Base-by-base conservation (phyloP, 2,329 filamentous ascomycete species). In the Venturia nashicola region DNA sequence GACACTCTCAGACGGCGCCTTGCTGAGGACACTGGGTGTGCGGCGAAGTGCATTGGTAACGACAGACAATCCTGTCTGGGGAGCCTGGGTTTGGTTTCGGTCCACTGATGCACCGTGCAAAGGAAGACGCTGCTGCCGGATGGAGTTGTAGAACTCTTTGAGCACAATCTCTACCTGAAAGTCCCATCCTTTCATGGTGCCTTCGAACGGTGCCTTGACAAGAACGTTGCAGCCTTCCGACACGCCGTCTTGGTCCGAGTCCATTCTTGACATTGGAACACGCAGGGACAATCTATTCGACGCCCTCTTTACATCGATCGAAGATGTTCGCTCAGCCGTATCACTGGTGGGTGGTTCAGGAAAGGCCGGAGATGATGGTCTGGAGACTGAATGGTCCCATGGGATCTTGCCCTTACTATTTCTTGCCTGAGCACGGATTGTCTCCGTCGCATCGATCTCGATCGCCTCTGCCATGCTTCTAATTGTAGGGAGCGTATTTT, bases 401-500 rank as follows among this genome's bases (percentile, higher is more conserved):
- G 14, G 70, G 67, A 55, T 74, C 69, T 27, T 65, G 67, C 72
- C 73, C 72, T 14, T 72, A 70, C 20, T 72, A 54, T 23, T 65
- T 3, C 64, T 66, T 12, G 65, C 63, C 12, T 62, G 65, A 8
- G 70, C 67, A 36, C 69, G 67, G 32, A 72, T 65, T 1, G 71
- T 72, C 3, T 72, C 71, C 8, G 87, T 82, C 67, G 88, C 88
- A 1, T 82, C 82, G 66, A 86, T 83, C 1, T 89, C 85, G 0
- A 81, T 84, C n/a, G 86, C 85, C 69, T 96, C 90, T 46, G 82
- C 79, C 11, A 91, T 82, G 14, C 91, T 86, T 65, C 84, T 85
- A 67, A 99, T 89, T 0, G 93, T 96, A 0, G 89, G 88, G 80
- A 97, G 87, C 5, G 94, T 97, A 72, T 99, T 99, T 76, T 95